Evolutionary conservation across 306 rosid genomes (phyloP).

Genomic region (Dalbergia cochinchinensis): DNA sequence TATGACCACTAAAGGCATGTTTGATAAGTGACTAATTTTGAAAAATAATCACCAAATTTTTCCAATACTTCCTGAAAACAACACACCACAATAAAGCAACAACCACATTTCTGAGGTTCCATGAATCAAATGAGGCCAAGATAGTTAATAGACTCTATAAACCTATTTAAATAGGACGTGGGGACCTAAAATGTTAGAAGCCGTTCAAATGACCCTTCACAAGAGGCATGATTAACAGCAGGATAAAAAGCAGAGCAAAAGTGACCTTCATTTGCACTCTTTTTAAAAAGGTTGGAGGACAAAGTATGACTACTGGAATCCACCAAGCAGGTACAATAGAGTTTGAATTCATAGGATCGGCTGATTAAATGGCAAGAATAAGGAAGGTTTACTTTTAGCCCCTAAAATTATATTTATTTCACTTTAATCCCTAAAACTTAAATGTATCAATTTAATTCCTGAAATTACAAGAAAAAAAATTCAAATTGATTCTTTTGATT

Average conservation of each 20-base stretch:
- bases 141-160: neutral
- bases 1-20: no score
- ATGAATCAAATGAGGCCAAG: neutral
- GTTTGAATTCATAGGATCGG: neutral
- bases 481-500: no score
- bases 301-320: neutral
- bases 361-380: slow-evolving; percentile 7
- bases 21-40: no score
- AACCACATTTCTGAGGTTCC: neutral
- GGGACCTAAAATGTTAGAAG: neutral
- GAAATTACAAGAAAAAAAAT: no score
- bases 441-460: no score
- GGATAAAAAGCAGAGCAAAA: neutral
- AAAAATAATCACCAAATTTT: no score
- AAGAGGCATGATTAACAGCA: neutral
- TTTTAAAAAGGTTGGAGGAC: no score
- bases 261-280: neutral
- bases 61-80: no score
- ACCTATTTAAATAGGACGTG: neutral
- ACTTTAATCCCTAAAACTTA: no score
- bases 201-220: neutral
- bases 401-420: no score
- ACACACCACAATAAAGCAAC: neutral
- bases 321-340: neutral
- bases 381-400: neutral